These are phyloP conservation scores for Diaporthe citri DNA, from an alignment of 2,329 filamentous ascomycete genomes.

Conservation along the genomic window DNA sequence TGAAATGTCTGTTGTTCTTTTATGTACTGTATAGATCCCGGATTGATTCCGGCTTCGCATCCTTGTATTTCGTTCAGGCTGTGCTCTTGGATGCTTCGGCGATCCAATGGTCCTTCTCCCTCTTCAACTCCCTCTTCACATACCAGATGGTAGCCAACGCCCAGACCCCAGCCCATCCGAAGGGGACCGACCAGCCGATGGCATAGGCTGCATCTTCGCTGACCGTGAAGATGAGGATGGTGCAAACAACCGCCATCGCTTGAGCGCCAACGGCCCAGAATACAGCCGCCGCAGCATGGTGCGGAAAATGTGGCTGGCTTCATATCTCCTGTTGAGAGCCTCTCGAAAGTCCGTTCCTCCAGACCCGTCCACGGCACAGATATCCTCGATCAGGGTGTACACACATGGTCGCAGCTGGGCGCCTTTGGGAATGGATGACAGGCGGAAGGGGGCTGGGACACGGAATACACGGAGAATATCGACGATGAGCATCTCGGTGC, in stretches of 20 bases:
- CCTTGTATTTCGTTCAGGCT: background rate
- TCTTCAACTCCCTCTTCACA: constrained; percentile 45
- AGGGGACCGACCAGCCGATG: constrained; percentile 45
- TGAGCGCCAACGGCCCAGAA: constrained; percentile 67
- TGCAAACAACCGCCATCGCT: constrained; percentile 42
- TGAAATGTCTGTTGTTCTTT: background rate
- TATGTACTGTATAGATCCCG: background rate
- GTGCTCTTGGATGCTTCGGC: constrained; percentile 42
- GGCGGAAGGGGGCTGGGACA: constrained; percentile 67
- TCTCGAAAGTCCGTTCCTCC: constrained; percentile 67
- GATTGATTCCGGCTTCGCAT: background rate
- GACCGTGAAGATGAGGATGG: constrained; percentile 44
- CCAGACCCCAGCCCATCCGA: constrained; percentile 46
- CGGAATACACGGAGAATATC: constrained; percentile 52
- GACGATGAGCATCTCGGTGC: constrained; percentile 56
- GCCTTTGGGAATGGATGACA: constrained; percentile 73
- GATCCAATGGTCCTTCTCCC: constrained; percentile 45
- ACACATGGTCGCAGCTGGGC: constrained; percentile 69
- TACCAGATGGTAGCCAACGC: constrained; percentile 45
- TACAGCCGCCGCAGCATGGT: constrained; percentile 64
- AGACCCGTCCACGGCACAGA: constrained; percentile 75
- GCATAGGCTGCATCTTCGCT: constrained; percentile 43
- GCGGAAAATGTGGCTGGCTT: constrained; percentile 66
- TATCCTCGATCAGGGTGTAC: constrained; percentile 76
- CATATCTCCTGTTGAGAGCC: constrained; percentile 63